Evolutionary conservation across 179 eudicot species (phyloP).

Genomic region (Camellia oleifera): DNA sequence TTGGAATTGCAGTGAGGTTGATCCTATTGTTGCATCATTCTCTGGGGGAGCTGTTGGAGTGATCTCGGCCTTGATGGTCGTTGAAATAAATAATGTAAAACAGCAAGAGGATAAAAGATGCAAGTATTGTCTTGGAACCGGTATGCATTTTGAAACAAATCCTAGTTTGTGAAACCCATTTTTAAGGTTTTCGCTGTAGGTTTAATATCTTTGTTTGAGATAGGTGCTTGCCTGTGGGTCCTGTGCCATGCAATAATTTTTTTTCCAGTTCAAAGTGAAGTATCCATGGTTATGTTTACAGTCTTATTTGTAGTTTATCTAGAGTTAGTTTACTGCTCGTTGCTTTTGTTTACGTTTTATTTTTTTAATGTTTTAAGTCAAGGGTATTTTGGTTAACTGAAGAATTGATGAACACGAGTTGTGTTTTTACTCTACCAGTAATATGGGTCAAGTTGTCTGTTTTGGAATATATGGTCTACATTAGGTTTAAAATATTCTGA

Average conservation of each 20-base stretch:
- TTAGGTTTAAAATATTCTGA: background rate
- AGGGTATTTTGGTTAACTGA: background rate
- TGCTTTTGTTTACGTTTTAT: too few relatives aligned
- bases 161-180: background rate
- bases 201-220: too few relatives aligned
- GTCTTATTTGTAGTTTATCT: background rate
- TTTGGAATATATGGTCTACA: too few relatives aligned
- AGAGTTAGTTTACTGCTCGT: background rate
- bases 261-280: background rate
- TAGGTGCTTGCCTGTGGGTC: background rate
- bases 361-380: too few relatives aligned
- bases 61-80: constrained; percentile 93
- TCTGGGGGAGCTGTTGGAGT: constrained; percentile 99
- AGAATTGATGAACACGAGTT: too few relatives aligned
- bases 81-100: constrained; percentile 93
- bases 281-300: background rate
- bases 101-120: constrained; percentile 91
- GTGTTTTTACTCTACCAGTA: too few relatives aligned
- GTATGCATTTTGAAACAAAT: constrained; percentile 28
- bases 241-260: background rate
- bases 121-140: constrained; percentile 95
- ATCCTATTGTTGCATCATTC: constrained; percentile 96
- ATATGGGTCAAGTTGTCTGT: too few relatives aligned
- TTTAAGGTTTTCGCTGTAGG: background rate
- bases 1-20: constrained; percentile 62